phyloP scores from a whole-genome alignment of 1,284 basidiomycete genomes.

The Xerocomus nothofagi region DNA sequence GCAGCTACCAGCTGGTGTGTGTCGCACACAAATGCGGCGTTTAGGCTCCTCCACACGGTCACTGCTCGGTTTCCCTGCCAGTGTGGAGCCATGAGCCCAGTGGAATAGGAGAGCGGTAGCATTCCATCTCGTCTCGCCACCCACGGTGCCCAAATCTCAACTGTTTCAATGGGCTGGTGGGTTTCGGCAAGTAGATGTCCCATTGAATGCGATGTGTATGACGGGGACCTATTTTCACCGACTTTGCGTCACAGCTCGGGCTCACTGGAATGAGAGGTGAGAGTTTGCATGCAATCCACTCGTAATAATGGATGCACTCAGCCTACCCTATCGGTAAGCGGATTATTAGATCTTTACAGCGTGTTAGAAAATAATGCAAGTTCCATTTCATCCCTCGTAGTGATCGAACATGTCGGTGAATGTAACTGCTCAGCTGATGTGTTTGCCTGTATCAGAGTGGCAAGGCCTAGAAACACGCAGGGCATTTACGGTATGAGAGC shows the following conservation, averaged over 20 bases:
- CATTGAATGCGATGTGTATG: neutral
- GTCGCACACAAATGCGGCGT: neutral
- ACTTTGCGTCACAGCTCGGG: neutral
- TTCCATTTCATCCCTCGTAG: neutral
- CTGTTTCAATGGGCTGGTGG: too few relatives aligned
- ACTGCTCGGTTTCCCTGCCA: too few relatives aligned
- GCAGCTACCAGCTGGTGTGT: slow-evolving; percentile 3
- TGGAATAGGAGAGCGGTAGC: neutral
- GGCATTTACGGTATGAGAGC: neutral
- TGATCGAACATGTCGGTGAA: neutral
- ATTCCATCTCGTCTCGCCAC: neutral
- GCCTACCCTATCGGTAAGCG: too few relatives aligned
- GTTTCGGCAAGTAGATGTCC: neutral
- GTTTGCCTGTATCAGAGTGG: neutral
- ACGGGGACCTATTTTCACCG: neutral
- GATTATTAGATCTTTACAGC: too few relatives aligned
- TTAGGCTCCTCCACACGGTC: neutral
- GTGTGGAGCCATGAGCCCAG: neutral
- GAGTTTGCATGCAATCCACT: neutral
- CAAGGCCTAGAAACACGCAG: neutral
- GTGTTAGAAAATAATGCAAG: neutral
- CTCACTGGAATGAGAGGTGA: too few relatives aligned
- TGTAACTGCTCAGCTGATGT: neutral
- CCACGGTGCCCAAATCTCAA: too few relatives aligned
- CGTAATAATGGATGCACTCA: neutral